Evolutionary conservation across 345 rosid genomes (phyloP), one percentile per base, ranked within the genome.

Genomic region (Salix udensis): DNA sequence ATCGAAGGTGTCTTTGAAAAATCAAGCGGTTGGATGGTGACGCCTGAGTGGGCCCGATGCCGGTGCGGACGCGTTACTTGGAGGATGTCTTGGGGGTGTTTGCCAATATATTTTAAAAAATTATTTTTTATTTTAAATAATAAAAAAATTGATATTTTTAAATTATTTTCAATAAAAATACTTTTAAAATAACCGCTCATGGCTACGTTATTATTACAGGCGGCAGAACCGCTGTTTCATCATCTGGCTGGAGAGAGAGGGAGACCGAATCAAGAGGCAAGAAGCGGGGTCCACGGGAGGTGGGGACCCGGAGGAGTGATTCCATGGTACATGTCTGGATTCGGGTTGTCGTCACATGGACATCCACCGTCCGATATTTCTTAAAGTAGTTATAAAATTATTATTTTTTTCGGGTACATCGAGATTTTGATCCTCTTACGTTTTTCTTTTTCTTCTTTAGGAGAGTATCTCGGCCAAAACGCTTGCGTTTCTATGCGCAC

Each of bases 331-430:
- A 71, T 82, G 78, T 82, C 73, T 72, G 84, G 82, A 78, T 85
- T 81, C 86, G 62, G 80, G 80, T 82, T 85, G 90, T 83, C 86
- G 77, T 86, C 88, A 87, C 89, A 85, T 87, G 88, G 75, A 68
- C 68, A 68, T 83, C 78, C 82, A 81, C 91, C 89, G 86, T 72
- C 85, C 86, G 81, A 72, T 74, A 10, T 8, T 68, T 74, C 60
- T 46, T 67, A 18, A 2, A 2, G 12, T 31, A 0, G 5, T 31
- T 65, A 6, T 31, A 34, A 34, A 34, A 34, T 34, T 34, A 34
- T 34, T 34, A 34, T 34, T 34, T 34, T 34, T 5, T 34, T 4
- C 37, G n/a, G n/a, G n/a, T n/a, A n/a, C n/a, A n/a, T n/a, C n/a
- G 6, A 34, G 37, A 34, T 34, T 34, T 34, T 34, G 7, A 34